A percentile compares a stretch with the other conserved stretches of the same genome.
These are phyloP conservation scores for Tanozyma kutaoensis DNA, from an alignment of 805 yeast genomes.

Conservation along the genomic window DNA sequence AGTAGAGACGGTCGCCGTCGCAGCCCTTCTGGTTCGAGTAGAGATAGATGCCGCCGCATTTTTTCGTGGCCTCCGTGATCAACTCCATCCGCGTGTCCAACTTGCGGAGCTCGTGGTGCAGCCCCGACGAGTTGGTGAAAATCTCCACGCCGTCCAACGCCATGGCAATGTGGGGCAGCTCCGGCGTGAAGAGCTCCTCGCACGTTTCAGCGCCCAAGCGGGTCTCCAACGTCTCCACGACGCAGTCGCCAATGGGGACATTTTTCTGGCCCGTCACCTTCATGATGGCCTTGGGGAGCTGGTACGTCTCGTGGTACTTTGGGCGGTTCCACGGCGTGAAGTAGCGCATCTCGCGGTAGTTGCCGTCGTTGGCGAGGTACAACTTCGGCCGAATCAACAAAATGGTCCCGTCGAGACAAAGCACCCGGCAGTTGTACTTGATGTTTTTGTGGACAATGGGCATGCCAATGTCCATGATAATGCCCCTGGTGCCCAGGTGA, in stretches of 20 bases:
- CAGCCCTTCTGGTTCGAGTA: conserved; percentile 96
- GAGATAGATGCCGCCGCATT: conserved; percentile 92
- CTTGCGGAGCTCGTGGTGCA: conserved; percentile 94
- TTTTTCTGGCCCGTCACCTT: conserved; percentile 48
- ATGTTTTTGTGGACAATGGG: conserved; percentile 82
- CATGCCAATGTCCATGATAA: conserved; percentile 86
- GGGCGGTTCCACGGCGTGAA: conserved; percentile 91
- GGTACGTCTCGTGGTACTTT: conserved; percentile 56
- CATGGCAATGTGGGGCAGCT: conserved; percentile 87
- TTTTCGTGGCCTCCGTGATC: conserved; percentile 84
- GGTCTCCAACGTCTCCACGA: conserved; percentile 72
- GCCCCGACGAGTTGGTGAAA: conserved; percentile 88
- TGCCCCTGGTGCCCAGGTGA: conserved; percentile 57
- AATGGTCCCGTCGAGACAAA: conserved; percentile 69
- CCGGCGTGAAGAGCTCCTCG: conserved; percentile 94
- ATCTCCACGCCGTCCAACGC: conserved; percentile 96
- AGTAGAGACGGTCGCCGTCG: conserved; percentile 93
- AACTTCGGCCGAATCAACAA: conserved; percentile 84
- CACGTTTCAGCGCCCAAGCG: conserved; percentile 96
- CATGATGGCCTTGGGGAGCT: conserved; percentile 60
- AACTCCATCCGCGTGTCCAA: conserved; percentile 72
- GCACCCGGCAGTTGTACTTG: conserved; percentile 81
- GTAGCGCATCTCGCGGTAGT: conserved; percentile 94
- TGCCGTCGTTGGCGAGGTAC: conserved; percentile 94
- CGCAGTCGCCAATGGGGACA: conserved; percentile 86